These are phyloP conservation scores for Fusarium tupiense DNA, from an alignment of 2,329 filamentous ascomycete species.

Conservation along the genomic window DNA sequence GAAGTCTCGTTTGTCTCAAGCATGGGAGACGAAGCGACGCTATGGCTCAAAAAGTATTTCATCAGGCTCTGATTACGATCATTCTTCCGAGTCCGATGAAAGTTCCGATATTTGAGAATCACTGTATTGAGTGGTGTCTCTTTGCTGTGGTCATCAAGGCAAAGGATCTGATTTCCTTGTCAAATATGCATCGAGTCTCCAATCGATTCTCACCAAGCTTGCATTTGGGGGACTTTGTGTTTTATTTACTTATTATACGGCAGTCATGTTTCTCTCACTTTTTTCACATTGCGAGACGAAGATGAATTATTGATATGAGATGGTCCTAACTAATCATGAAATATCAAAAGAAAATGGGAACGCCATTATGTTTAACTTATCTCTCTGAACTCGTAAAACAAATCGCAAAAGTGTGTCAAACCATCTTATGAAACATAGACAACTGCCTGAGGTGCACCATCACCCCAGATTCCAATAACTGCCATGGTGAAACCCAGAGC, in stretches of 20 bases:
- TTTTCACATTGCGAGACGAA: background rate
- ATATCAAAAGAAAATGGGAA: constrained; percentile 10
- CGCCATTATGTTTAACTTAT: constrained; percentile 32
- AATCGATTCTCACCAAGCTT: background rate
- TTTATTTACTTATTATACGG: background rate
- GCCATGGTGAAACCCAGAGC: constrained; percentile 69
- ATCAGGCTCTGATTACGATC: background rate
- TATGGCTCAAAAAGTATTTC: background rate
- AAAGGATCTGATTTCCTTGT: background rate
- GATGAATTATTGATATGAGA: constrained; percentile 32
- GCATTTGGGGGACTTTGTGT: background rate
- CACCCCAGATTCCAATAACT: constrained; percentile 73
- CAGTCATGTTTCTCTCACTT: background rate
- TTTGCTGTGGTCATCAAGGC: background rate
- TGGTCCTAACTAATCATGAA: constrained; percentile 10
- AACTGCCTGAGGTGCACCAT: constrained; percentile 57
- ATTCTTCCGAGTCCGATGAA: background rate
- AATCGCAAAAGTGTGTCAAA: background rate
- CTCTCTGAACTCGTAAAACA: constrained; percentile 22
- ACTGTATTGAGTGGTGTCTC: background rate
- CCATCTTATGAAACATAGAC: constrained; percentile 47
- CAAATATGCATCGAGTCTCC: background rate
- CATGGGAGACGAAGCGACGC: constrained; percentile 29
- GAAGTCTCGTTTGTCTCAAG: constrained; percentile 11
- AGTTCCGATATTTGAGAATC: background rate